Conservation (phyloP, 2,329 filamentous ascomycete genomes). For the Drechmeria coniospora region DNA sequence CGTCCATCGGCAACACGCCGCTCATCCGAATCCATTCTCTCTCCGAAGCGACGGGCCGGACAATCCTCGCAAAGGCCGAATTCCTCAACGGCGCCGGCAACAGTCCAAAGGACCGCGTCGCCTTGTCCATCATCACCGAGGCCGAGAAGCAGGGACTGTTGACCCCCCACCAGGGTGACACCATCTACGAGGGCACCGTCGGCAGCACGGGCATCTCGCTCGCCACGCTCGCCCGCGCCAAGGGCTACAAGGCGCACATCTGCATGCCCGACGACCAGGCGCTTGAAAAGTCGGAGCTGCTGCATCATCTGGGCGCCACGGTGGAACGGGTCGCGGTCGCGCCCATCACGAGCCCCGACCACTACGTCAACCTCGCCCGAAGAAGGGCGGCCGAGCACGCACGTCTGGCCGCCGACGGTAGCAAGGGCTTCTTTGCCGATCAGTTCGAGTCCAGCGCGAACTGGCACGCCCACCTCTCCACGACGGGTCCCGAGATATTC, state of each 20-base stretch:
- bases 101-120: constrained; percentile 89
- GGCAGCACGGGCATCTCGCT: constrained; percentile 93
- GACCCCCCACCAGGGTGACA: constrained; percentile 69
- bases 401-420: constrained; percentile 34
- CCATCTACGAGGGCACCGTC: constrained; percentile 93
- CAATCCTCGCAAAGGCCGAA: constrained; percentile 87
- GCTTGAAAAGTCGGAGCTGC: constrained; percentile 74
- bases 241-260: constrained; percentile 85
- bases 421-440: constrained; percentile 82
- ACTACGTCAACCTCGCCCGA: constrained; percentile 88
- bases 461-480: constrained; percentile 65
- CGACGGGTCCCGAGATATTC: constrained; percentile 83
- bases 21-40: constrained; percentile 75
- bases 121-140: constrained; percentile 70
- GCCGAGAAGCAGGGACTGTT: constrained; percentile 69
- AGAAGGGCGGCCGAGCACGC: constrained; percentile 64
- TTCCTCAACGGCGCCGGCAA: constrained; percentile 90
- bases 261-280: constrained; percentile 94
- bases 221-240: constrained; percentile 72
- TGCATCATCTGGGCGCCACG: constrained; percentile 78
- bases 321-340: constrained; percentile 84
- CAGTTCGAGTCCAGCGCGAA: constrained; percentile 92
- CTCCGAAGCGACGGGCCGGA: constrained; percentile 72
- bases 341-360: constrained; percentile 80
- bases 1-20: constrained; percentile 85